A percentile compares a stretch with the other conserved stretches of the same genome.
phyloP scores from a whole-genome alignment of 192 early-diverging fungal species.

The Pecoramyces ruminantium region DNA sequence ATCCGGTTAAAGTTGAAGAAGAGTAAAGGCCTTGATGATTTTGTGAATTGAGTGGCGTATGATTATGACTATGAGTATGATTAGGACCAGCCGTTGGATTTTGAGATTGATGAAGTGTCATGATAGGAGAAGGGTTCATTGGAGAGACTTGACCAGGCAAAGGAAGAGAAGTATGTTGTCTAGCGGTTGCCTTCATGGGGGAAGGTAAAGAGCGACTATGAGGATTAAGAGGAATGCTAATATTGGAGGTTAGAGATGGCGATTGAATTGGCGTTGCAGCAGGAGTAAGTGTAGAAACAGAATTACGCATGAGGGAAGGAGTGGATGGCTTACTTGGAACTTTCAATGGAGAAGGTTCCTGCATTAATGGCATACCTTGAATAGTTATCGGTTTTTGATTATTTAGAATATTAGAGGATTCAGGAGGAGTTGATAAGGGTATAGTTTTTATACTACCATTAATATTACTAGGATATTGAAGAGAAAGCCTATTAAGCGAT shows the following conservation, averaged over 20 bases:
- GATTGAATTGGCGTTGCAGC: too few relatives aligned
- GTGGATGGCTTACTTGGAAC: not conserved
- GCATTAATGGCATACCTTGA: not conserved
- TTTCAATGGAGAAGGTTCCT: not conserved
- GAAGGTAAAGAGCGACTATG: too few relatives aligned
- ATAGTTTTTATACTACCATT: not conserved
- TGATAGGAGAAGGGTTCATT: not conserved
- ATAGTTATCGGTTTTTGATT: not conserved
- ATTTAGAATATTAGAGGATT: not conserved
- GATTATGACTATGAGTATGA: not conserved
- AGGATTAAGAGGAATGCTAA: too few relatives aligned
- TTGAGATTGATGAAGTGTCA: not conserved
- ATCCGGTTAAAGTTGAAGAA: not conserved
- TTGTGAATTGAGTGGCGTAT: too few relatives aligned
- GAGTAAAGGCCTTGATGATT: not conserved
- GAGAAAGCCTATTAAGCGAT: not conserved
- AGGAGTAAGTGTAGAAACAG: too few relatives aligned
- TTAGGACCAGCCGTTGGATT: not conserved
- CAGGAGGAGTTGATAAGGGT: not conserved
- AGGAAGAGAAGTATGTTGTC: not conserved
- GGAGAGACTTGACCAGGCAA: not conserved
- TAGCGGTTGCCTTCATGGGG: not conserved
- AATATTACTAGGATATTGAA: not conserved
- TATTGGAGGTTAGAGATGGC: too few relatives aligned
- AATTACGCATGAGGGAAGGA: too few relatives aligned